phyloP scores from a whole-genome alignment of 2,329 filamentous ascomycete species.

The Botrytis galanthina region DNA sequence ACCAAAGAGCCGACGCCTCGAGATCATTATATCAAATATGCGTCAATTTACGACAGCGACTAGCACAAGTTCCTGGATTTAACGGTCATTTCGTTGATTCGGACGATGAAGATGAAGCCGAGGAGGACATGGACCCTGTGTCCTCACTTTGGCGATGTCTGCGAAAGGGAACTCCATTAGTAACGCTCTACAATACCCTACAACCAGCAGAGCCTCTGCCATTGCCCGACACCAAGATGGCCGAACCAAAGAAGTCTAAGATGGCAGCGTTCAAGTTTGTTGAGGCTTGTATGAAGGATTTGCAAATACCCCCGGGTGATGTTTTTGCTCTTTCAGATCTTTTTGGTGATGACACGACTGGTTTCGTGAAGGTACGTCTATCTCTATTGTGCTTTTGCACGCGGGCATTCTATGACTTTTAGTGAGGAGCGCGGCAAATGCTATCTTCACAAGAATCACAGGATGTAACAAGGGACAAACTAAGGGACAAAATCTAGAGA shows the following conservation, averaged over 20 bases:
- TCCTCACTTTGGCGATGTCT: constrained; percentile 88
- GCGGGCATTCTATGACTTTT: not conserved
- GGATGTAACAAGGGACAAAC: not conserved
- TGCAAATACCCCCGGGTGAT: constrained; percentile 75
- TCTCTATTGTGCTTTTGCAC: not conserved
- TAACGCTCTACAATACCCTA: constrained; percentile 85
- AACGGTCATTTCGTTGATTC: constrained; percentile 71
- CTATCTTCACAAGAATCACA: not conserved
- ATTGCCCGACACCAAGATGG: constrained; percentile 60
- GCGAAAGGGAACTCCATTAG: constrained; percentile 76
- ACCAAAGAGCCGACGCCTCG: constrained; percentile 89
- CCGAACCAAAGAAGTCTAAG: constrained; percentile 77
- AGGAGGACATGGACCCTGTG: constrained; percentile 73
- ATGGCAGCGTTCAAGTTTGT: constrained; percentile 90
- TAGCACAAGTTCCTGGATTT: constrained; percentile 82
- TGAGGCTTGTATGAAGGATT: constrained; percentile 76
- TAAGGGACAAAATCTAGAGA: not conserved
- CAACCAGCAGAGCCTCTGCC: constrained; percentile 64
- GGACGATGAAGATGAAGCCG: constrained; percentile 63
- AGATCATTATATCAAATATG: constrained; percentile 95
- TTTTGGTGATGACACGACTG: constrained; percentile 91
- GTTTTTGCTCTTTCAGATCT: constrained; percentile 91
- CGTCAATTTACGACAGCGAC: constrained; percentile 74
- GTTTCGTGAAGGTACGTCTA: constrained; percentile 79
- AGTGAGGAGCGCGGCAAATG: not conserved